Conservation (phyloP, 495 filamentous ascomycete genomes). For the Aspergillus homomorphus region DNA sequence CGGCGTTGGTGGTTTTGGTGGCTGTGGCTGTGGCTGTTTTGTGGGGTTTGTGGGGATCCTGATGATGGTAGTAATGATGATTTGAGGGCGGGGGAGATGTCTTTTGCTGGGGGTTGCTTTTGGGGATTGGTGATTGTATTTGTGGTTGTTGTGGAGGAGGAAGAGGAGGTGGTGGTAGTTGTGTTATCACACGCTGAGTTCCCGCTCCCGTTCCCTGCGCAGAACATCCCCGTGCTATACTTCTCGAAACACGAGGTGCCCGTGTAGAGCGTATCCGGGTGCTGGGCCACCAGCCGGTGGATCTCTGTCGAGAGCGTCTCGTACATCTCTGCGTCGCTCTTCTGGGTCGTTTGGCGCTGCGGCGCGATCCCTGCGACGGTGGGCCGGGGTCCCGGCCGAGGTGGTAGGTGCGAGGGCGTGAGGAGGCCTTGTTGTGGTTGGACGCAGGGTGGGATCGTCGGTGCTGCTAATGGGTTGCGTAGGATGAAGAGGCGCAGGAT, state of each 20-base stretch:
- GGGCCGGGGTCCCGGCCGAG: slow-evolving; percentile 61
- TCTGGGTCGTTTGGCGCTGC: slow-evolving; percentile 72
- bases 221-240: slow-evolving; percentile 71
- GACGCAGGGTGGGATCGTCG: slow-evolving; percentile 28
- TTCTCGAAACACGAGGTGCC: slow-evolving; percentile 77
- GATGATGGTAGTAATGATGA: background rate
- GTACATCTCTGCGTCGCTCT: slow-evolving; percentile 51
- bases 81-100: too few species aligned
- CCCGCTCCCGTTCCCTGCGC: slow-evolving; percentile 21
- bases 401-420: slow-evolving; percentile 43
- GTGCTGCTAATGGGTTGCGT: slow-evolving; percentile 33
- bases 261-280: slow-evolving; percentile 52
- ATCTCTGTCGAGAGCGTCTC: slow-evolving; percentile 47
- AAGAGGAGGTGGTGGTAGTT: background rate
- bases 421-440: slow-evolving; percentile 49
- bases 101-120: background rate
- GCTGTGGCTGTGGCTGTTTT: background rate
- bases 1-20: slow-evolving; percentile 1
- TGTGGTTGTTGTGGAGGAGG: background rate
- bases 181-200: slow-evolving; percentile 19
- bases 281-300: slow-evolving; percentile 42
- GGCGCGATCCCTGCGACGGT: slow-evolving; percentile 70
- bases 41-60: background rate
- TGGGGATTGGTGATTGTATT: background rate
- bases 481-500: slow-evolving; percentile 50